These are phyloP conservation scores for Ananas comosus DNA, from an alignment of 176 grass and related monocot genomes.

Conservation along the genomic window DNA sequence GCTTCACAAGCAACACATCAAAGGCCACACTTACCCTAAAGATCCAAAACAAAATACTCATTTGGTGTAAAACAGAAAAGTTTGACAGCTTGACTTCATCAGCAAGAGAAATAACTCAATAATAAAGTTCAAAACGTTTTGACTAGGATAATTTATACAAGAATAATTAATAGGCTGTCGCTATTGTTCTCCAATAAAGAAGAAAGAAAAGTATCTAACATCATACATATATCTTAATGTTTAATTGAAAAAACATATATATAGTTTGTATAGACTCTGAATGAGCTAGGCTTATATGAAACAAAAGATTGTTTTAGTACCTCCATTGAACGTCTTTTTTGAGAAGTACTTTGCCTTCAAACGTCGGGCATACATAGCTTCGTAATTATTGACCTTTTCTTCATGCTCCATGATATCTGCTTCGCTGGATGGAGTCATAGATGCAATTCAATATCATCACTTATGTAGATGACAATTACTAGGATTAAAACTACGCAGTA, in stretches of 20 bases:
- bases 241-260: not conserved
- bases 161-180: not conserved
- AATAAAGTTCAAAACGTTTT: not conserved
- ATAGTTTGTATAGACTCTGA: not conserved
- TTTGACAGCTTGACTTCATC: not conserved
- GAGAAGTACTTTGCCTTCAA: slow-evolving; percentile 26
- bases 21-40: not conserved
- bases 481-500: not conserved
- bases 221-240: not conserved
- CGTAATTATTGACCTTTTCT: slow-evolving; percentile 11
- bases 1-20: not conserved
- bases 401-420: slow-evolving; percentile 12
- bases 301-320: not conserved
- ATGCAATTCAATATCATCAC: not conserved
- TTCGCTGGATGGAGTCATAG: slow-evolving; percentile 1
- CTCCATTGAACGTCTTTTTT: slow-evolving; percentile 20
- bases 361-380: slow-evolving; percentile 15
- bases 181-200: not conserved
- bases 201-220: not conserved
- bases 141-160: not conserved
- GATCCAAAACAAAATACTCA: not conserved
- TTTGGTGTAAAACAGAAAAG: not conserved
- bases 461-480: not conserved
- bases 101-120: not conserved
- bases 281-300: not conserved